Conservation (phyloP, 208 protist species). For the Lotmaria passim region DNA sequence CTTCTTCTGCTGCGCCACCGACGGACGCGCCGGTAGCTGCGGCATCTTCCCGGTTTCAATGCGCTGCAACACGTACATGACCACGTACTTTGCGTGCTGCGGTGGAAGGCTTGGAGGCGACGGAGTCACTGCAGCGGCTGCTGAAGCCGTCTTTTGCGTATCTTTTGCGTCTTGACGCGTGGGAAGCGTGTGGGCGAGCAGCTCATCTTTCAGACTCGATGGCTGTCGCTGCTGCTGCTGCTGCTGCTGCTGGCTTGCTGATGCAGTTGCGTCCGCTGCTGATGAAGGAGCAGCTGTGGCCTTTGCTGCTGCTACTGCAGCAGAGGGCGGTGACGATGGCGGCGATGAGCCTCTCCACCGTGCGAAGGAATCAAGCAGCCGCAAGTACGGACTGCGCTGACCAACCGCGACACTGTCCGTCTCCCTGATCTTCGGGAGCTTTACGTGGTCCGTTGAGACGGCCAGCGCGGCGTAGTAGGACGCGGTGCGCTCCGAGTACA, state of each 20-base stretch:
- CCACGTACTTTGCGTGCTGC: slow-evolving; percentile 10
- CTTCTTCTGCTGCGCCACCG: neutral
- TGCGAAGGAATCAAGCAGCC: slow-evolving; percentile 1
- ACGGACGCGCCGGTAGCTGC: slow-evolving; percentile 2
- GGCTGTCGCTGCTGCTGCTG: neutral
- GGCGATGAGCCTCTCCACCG: neutral
- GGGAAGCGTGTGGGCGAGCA: neutral
- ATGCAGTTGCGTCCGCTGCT: neutral
- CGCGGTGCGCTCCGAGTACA: slow-evolving; percentile 33
- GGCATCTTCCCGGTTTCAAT: slow-evolving; percentile 17
- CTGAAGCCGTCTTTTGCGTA: neutral
- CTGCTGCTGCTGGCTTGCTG: neutral
- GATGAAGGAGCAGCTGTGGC: neutral
- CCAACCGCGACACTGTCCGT: neutral
- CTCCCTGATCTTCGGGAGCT: slow-evolving; percentile 6
- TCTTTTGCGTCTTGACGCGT: neutral
- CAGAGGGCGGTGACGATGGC: neutral
- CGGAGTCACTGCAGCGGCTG: neutral
- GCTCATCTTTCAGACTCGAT: neutral
- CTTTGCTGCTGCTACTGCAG: neutral
- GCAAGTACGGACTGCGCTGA: slow-evolving; percentile 2
- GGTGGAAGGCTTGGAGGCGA: neutral
- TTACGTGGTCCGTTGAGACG: slow-evolving; percentile 14
- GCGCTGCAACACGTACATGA: slow-evolving; percentile 31
- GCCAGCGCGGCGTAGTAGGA: slow-evolving; percentile 39